A percentile compares a stretch with the other conserved stretches of the same genome.
Conservation (phyloP, 805 yeast species). For the Yarrowia sp. region DNA sequence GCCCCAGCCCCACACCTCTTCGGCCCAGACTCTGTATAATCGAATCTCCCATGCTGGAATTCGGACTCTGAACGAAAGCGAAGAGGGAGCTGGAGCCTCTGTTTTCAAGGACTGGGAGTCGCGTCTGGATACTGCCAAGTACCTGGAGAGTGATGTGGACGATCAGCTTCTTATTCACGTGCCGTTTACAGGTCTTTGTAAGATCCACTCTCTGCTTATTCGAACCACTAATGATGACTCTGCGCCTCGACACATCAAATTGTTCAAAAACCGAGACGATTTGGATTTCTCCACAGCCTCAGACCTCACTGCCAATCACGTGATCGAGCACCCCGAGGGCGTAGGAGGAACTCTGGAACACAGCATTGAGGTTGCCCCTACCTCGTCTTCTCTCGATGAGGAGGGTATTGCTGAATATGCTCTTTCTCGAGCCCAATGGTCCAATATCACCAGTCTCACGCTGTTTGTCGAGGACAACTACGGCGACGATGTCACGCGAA, state of each 20-base stretch:
- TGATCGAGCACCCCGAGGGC: constrained; percentile 67
- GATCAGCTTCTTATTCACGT: constrained; percentile 76
- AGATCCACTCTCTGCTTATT: constrained; percentile 73
- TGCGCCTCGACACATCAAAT: constrained; percentile 72
- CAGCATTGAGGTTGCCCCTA: constrained; percentile 26
- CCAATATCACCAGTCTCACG: constrained; percentile 71
- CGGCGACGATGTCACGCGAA: constrained; percentile 61
- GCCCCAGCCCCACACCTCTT: constrained; percentile 71
- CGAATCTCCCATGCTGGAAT: constrained; percentile 67
- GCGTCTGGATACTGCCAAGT: constrained; percentile 56
- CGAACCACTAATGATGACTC: constrained; percentile 67
- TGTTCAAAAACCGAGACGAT: constrained; percentile 72
- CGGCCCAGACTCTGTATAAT: constrained; percentile 62
- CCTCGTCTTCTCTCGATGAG: constrained; percentile 49
- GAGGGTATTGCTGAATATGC: constrained; percentile 78
- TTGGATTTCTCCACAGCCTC: constrained; percentile 75
- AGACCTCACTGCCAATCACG: constrained; percentile 58
- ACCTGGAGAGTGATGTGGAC: constrained; percentile 76
- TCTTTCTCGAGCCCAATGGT: constrained; percentile 75
- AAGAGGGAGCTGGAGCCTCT: constrained; percentile 57
- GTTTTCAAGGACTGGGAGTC: constrained; percentile 63
- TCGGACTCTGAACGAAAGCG: constrained; percentile 67
- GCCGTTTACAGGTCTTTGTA: constrained; percentile 81
- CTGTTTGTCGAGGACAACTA: constrained; percentile 72
- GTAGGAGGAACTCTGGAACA: constrained; percentile 51